phyloP scores from a whole-genome alignment of 306 rosid genomes.

The Castanea mollissima region DNA sequence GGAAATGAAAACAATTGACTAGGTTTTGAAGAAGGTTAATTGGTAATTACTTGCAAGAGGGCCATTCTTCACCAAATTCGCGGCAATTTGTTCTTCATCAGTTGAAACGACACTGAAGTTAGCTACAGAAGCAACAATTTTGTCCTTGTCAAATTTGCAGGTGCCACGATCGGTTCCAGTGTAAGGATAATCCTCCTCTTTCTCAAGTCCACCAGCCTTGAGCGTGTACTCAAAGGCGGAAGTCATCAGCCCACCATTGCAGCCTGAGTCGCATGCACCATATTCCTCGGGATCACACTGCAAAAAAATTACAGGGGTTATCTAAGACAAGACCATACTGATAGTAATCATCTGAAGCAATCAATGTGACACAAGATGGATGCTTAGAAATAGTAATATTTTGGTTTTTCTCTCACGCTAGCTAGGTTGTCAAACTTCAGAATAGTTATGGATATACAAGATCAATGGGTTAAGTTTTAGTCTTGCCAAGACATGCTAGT shows the following conservation, averaged over 20 bases:
- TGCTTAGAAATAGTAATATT: not conserved
- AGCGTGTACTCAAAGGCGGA: slow-evolving; percentile 79
- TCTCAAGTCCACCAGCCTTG: slow-evolving; percentile 75
- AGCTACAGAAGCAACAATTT: slow-evolving; percentile 58
- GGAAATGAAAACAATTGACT: not conserved
- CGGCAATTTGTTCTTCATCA: slow-evolving; percentile 93
- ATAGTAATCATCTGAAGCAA: not conserved
- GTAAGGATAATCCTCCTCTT: slow-evolving; percentile 84
- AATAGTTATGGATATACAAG: not conserved
- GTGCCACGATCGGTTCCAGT: slow-evolving; percentile 70
- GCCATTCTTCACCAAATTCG: slow-evolving; percentile 84
- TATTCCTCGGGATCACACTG: slow-evolving; percentile 91
- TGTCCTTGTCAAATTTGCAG: slow-evolving; percentile 82
- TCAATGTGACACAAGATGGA: not conserved
- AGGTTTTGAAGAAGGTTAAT: not conserved
- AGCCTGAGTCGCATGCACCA: slow-evolving; percentile 81
- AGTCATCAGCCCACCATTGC: slow-evolving; percentile 91
- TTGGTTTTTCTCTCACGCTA: not conserved
- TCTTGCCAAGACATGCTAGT: not conserved
- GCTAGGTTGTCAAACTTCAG: not conserved
- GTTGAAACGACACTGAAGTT: slow-evolving; percentile 82
- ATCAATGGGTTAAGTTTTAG: not conserved
- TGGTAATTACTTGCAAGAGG: slow-evolving; percentile 79
- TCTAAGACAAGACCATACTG: not conserved
- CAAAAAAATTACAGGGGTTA: slow-evolving; percentile 12